Evolutionary conservation across 257 asterid species (phyloP).

Genomic region (Lycium ferocissimum): DNA sequence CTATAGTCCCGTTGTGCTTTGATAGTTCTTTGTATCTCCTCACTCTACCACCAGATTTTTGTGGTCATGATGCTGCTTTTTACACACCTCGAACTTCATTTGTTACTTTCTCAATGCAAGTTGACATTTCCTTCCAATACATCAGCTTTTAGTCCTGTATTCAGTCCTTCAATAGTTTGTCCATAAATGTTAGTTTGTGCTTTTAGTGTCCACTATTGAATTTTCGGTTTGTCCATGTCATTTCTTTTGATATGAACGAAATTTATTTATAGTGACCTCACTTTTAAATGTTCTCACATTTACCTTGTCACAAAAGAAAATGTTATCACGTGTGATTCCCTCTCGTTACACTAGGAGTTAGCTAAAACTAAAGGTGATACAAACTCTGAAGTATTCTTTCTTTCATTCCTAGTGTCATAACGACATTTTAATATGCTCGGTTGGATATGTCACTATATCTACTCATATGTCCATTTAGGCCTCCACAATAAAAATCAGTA

Average conservation of each 20-base stretch:
- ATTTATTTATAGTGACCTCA: background rate
- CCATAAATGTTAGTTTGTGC: slow-evolving; percentile 7
- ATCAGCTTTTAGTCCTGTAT: background rate
- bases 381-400: background rate
- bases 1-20: slow-evolving; percentile 10
- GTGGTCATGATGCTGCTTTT: background rate
- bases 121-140: background rate
- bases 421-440: background rate
- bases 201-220: slow-evolving; percentile 11
- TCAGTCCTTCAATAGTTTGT: background rate
- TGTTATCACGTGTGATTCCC: background rate
- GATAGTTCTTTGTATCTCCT: background rate
- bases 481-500: background rate
- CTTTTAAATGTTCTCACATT: background rate
- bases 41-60: background rate
- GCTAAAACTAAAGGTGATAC: slow-evolving; percentile 20
- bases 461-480: slow-evolving; percentile 1
- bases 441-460: slow-evolving; percentile 7
- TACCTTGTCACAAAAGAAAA: slow-evolving; percentile 17
- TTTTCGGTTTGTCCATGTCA: background rate
- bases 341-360: background rate
- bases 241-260: background rate
- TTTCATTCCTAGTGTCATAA: background rate
- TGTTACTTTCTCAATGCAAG: slow-evolving; percentile 7
- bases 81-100: slow-evolving; percentile 17